Evolutionary conservation across 495 filamentous ascomycete genomes (phyloP).

Genomic region (Tuber indicum): DNA sequence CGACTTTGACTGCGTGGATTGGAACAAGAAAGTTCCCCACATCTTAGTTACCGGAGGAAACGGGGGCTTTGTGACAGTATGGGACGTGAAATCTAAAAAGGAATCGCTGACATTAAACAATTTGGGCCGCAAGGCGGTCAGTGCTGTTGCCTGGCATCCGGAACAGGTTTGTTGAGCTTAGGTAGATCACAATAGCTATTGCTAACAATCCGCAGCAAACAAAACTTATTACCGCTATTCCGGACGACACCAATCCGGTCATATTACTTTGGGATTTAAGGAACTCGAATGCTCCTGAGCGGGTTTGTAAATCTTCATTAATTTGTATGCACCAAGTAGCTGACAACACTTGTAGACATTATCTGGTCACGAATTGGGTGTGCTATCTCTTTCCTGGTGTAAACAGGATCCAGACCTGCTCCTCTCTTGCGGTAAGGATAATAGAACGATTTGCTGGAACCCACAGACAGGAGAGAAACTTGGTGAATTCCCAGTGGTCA

Average conservation of each 20-base stretch:
- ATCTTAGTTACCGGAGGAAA: conserved; percentile 92
- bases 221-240: conserved; percentile 86
- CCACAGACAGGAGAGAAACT: conserved; percentile 77
- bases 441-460: conserved; percentile 93
- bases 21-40: conserved; percentile 97
- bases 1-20: conserved; percentile 90
- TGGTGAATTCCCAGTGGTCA: conserved; percentile 93
- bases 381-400: conserved; percentile 95
- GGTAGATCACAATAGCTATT: neutral
- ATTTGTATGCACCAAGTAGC: conserved; percentile 5
- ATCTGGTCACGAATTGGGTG: conserved; percentile 81
- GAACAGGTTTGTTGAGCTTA: conserved; percentile 51
- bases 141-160: conserved; percentile 94
- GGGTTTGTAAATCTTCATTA: conserved; percentile 45
- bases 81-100: conserved; percentile 96
- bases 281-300: conserved; percentile 92
- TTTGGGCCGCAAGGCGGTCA: conserved; percentile 81
- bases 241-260: conserved; percentile 78
- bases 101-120: conserved; percentile 94
- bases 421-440: conserved; percentile 94
- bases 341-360: conserved; percentile 51
- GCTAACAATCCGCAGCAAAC: conserved; percentile 46
- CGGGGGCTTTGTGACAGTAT: conserved; percentile 93
- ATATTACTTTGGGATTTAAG: conserved; percentile 91
- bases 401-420: conserved; percentile 82